These are phyloP conservation scores for Blakeslea trispora DNA, from an alignment of 371 early-diverging fungal species.

Conservation along the genomic window DNA sequence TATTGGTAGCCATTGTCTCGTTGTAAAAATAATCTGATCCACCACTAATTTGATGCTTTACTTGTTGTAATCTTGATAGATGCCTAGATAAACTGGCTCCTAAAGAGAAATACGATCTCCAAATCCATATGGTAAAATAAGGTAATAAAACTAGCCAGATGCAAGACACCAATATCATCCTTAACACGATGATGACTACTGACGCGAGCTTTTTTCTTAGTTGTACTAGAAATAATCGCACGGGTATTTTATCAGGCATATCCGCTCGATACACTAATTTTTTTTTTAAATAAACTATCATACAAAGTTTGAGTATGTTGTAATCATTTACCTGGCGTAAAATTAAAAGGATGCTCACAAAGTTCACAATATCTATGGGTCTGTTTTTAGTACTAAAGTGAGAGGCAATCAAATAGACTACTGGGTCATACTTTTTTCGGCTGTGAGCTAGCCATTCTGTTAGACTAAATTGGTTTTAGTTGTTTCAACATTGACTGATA, in stretches of 20 bases:
- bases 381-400: too few relatives aligned
- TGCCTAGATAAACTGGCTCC: constrained; percentile 36
- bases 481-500: background rate
- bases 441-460: constrained; percentile 89
- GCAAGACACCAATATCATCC: constrained; percentile 60
- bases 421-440: constrained; percentile 62
- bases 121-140: constrained; percentile 79
- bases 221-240: constrained; percentile 45
- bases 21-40: background rate
- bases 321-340: constrained; percentile 81
- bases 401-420: background rate
- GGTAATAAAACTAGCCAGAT: constrained; percentile 89
- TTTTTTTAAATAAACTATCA: constrained; percentile 73
- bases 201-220: constrained; percentile 23
- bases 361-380: constrained; percentile 90
- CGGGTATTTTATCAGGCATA: constrained; percentile 75
- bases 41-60: constrained; percentile 9
- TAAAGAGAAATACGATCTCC: constrained; percentile 79
- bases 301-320: too few relatives aligned
- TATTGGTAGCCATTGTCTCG: background rate
- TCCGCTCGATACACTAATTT: constrained; percentile 72
- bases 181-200: constrained; percentile 30
- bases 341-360: constrained; percentile 83
- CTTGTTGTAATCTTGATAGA: constrained; percentile 9
- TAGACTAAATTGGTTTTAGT: constrained; percentile 48